Base-by-base conservation (phyloP, 1,284 basidiomycete genomes). In the Papiliotrema laurentii region DNA sequence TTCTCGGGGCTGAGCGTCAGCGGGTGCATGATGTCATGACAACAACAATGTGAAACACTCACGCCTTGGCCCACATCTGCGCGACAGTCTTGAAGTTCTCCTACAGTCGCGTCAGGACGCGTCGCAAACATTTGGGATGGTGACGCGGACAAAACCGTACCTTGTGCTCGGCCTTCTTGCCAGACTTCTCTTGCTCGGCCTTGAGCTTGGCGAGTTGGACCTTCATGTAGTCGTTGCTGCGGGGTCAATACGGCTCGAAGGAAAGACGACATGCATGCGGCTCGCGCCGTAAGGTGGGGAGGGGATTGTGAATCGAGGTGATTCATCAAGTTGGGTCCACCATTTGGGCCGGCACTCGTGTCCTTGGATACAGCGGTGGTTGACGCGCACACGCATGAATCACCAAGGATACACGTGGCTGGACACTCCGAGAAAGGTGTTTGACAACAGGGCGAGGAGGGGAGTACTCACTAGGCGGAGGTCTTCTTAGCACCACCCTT, bases 191-290 rank as follows among this genome's bases (percentile, higher is more conserved):
- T 46, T 64, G 56, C 36, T 70, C 68, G 26, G 56, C 64, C 67
- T 71, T 72, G 61, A 72, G 64, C 60, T 72, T 70, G 57, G 68
- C 69, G 53, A 72, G 69, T 54, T 70, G 67, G 43, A 70, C 67
- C 63, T 72, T 72, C 68, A 72, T 70, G 66, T 64, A 72, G 40
- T 64, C 56, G 61, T 72, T 70, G 67, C 69, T 72, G 51, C 2
- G 14, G 5, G 31, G 21, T 47, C 51, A 49, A 38, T 10, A 25
- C 47, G 28, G 41, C 28, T 10, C 30, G 26, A 14, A 26, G 33
- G 16, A 35, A n/a, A 30, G 31, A 48, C 4, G 39, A 35, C 35
- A 48, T 7, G 31, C 19, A 38, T n/a, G n/a, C n/a, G n/a, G n/a
- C n/a, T n/a, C n/a, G 19, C 36, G 25, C 16, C 16, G 5, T 30